phyloP scores from a whole-genome alignment of 768 basidiomycete genomes.

The Termitomyces bulborhizus region DNA sequence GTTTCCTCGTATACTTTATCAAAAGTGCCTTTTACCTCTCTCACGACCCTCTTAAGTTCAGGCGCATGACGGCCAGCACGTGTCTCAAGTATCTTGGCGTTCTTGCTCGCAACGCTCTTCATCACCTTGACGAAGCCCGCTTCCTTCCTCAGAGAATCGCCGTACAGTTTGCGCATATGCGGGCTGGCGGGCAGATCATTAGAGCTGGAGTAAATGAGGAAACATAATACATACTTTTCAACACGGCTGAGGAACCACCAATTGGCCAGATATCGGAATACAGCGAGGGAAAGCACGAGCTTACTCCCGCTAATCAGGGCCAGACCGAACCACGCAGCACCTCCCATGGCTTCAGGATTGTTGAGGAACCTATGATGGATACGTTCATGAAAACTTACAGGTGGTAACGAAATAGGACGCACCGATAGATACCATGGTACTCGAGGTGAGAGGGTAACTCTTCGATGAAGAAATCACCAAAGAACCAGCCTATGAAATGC shows the following conservation, averaged over 20 bases:
- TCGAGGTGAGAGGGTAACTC: slow-evolving; percentile 86
- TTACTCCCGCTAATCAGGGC: slow-evolving; percentile 90
- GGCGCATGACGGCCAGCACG: slow-evolving; percentile 79
- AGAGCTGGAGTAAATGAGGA: background rate
- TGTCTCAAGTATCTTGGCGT: slow-evolving; percentile 68
- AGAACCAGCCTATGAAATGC: slow-evolving; percentile 80
- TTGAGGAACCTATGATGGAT: slow-evolving; percentile 63
- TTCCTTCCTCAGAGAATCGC: slow-evolving; percentile 88
- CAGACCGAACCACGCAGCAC: slow-evolving; percentile 91
- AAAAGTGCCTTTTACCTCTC: slow-evolving; percentile 90
- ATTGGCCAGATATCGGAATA: slow-evolving; percentile 80
- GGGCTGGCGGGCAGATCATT: slow-evolving; percentile 46
- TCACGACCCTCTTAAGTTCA: slow-evolving; percentile 71
- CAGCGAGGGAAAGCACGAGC: slow-evolving; percentile 79
- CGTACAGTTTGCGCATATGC: slow-evolving; percentile 97
- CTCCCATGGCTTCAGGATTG: slow-evolving; percentile 95
- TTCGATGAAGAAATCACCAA: slow-evolving; percentile 95
- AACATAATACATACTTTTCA: slow-evolving; percentile 64
- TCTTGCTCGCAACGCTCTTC: slow-evolving; percentile 84
- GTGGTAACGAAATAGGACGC: slow-evolving; percentile 9
- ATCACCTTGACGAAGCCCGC: slow-evolving; percentile 99
- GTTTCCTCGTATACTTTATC: slow-evolving; percentile 96
- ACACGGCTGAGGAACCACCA: slow-evolving; percentile 95
- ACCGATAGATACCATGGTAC: slow-evolving; percentile 97
- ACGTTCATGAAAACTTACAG: background rate